Evolutionary conservation across 148 eudicot genomes (phyloP).

Genomic region (Silene uniflora): DNA sequence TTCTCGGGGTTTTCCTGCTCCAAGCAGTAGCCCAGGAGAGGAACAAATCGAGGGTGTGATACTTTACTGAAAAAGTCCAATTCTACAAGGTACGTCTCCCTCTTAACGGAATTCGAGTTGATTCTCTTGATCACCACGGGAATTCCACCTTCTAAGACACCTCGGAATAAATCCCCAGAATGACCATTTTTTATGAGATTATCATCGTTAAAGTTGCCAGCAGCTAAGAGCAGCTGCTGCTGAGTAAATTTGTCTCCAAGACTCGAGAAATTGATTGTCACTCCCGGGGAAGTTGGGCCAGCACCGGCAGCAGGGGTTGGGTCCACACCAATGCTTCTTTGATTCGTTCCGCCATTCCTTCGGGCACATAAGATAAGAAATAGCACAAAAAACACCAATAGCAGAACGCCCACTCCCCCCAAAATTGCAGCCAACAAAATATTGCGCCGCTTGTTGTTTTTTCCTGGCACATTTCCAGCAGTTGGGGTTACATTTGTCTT

Average conservation of each 20-base stretch:
- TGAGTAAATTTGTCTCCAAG: constrained; percentile 71
- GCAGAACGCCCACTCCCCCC: constrained; percentile 60
- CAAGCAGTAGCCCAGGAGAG: constrained; percentile 82
- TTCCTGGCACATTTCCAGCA: constrained; percentile 22
- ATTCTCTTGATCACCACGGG: constrained; percentile 71
- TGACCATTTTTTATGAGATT: constrained; percentile 79
- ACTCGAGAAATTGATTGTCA: constrained; percentile 43
- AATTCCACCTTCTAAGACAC: constrained; percentile 63
- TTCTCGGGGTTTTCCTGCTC: constrained; percentile 74
- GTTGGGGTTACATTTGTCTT: constrained; percentile 32
- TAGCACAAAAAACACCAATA: constrained; percentile 41
- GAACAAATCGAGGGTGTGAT: constrained; percentile 77
- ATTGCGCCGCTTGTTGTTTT: constrained; percentile 35
- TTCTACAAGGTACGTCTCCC: constrained; percentile 64
- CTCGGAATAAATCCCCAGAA: constrained; percentile 82
- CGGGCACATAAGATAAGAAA: constrained; percentile 46
- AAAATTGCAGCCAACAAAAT: constrained; percentile 65
- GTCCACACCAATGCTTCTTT: constrained; percentile 53
- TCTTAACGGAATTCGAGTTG: constrained; percentile 46
- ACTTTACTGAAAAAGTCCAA: constrained; percentile 77
- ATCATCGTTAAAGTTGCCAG: constrained; percentile 57
- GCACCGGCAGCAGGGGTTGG: constrained; percentile 58
- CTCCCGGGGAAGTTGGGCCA: constrained; percentile 42
- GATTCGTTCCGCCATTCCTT: constrained; percentile 38
- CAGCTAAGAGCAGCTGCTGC: constrained; percentile 71